Evolutionary conservation across 2,329 filamentous ascomycete species (phyloP).

Genomic region (Huntiella moniliformis): DNA sequence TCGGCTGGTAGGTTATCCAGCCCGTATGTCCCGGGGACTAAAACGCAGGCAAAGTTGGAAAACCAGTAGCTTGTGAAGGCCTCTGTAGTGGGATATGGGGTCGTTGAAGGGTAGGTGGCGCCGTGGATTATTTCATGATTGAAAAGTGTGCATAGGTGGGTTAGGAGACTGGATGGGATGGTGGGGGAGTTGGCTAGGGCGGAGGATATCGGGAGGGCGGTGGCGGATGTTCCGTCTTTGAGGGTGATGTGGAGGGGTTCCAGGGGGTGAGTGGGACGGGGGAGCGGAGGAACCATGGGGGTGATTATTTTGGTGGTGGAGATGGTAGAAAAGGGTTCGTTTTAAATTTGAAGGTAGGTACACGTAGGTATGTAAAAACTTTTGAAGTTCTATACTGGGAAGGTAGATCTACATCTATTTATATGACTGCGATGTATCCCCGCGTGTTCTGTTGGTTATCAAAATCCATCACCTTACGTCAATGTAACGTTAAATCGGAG

Average conservation of each 20-base stretch:
- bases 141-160: conserved; percentile 65
- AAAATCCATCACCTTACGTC: no score
- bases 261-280: conserved; percentile 42
- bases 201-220: conserved; percentile 44
- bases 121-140: conserved; percentile 84
- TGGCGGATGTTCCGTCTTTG: conserved; percentile 69
- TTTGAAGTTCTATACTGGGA: neutral
- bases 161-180: conserved; percentile 56
- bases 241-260: conserved; percentile 44
- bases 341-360: neutral
- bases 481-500: no score
- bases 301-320: neutral
- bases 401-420: neutral
- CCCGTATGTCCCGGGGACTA: conserved; percentile 47
- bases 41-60: conserved; percentile 72
- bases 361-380: no score
- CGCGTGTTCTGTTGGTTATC: no score
- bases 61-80: conserved; percentile 77
- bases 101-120: conserved; percentile 79
- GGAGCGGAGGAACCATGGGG: conserved; percentile 52
- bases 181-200: conserved; percentile 52
- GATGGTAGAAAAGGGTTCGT: neutral
- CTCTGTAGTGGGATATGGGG: conserved; percentile 42
- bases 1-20: no score
- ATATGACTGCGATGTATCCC: neutral